These are phyloP conservation scores for Lachancea dasiensis DNA, from an alignment of 805 yeast genomes.

Conservation along the genomic window DNA sequence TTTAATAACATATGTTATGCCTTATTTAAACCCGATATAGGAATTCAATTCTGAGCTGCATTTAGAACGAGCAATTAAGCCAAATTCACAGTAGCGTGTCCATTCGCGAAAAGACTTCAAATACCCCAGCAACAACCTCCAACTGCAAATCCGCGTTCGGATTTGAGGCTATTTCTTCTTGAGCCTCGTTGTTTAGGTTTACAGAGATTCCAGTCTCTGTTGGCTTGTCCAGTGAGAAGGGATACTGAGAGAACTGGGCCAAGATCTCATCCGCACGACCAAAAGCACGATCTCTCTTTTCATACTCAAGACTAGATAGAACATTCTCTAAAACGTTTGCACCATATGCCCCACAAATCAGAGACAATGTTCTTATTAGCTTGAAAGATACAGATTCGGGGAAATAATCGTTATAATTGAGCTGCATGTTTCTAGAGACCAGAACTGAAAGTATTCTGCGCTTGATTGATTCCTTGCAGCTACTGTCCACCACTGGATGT, in stretches of 20 bases:
- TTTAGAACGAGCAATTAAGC: no score
- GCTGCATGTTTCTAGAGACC: slow-evolving; percentile 61
- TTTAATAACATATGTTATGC: slow-evolving; percentile 2
- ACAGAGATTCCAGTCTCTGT: slow-evolving; percentile 65
- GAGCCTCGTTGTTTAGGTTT: slow-evolving; percentile 47
- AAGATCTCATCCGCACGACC: slow-evolving; percentile 90
- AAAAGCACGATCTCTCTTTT: slow-evolving; percentile 86
- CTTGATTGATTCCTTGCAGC: slow-evolving; percentile 75
- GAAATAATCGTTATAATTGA: slow-evolving; percentile 56
- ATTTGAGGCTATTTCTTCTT: slow-evolving; percentile 39
- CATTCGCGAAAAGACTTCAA: slow-evolving; percentile 85
- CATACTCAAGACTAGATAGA: slow-evolving; percentile 67
- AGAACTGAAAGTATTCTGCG: slow-evolving; percentile 65
- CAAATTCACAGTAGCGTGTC: slow-evolving; percentile 73
- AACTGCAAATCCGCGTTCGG: slow-evolving; percentile 54
- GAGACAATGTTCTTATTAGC: slow-evolving; percentile 68
- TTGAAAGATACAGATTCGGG: slow-evolving; percentile 63
- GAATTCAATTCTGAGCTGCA: not conserved
- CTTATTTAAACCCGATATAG: not conserved
- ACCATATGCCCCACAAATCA: slow-evolving; percentile 87
- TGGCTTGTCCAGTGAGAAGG: slow-evolving; percentile 54
- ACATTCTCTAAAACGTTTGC: slow-evolving; percentile 95
- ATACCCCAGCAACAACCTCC: slow-evolving; percentile 89
- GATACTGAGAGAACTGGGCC: slow-evolving; percentile 76
- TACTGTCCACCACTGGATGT: slow-evolving; percentile 86